Percentiles rank a stretch among this genome's conserved stretches.
Evolutionary conservation across 345 rosid genomes (phyloP).

Genomic region (Gossypium longicalyx): DNA sequence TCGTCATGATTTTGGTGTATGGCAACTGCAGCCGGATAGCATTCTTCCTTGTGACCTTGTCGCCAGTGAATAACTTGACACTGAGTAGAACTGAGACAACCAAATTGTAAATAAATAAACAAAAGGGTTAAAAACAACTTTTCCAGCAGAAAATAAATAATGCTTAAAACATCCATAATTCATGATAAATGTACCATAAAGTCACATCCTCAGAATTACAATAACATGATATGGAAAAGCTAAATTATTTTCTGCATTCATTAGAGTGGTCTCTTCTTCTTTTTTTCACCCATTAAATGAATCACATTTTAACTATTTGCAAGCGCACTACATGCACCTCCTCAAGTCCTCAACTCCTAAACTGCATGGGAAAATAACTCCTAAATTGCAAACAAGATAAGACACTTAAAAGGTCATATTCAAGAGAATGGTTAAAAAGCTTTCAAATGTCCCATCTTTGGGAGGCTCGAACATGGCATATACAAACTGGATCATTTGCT

Average conservation of each 20-base stretch:
- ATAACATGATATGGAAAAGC: neutral
- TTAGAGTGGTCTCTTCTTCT: neutral
- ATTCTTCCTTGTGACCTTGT: conserved; percentile 92
- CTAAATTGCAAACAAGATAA: neutral
- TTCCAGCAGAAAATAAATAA: neutral
- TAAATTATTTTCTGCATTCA: neutral
- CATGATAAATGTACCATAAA: neutral
- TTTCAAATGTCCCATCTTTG: neutral
- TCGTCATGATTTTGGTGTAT: conserved; percentile 28
- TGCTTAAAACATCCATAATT: neutral
- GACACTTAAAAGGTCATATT: neutral
- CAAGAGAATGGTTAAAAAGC: neutral
- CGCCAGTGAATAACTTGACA: conserved; percentile 96
- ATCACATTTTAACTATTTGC: conserved; percentile 1
- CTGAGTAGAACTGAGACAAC: conserved; percentile 59
- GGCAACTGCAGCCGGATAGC: conserved; percentile 42
- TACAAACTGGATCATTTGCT: neutral
- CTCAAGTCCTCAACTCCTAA: neutral
- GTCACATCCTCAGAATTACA: neutral
- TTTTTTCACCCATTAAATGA: neutral
- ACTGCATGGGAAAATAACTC: neutral
- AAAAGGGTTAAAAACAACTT: neutral
- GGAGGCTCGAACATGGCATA: neutral
- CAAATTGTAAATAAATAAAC: conserved; percentile 23
- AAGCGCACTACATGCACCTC: neutral